Evolutionary conservation across 2,329 filamentous ascomycete species (phyloP), one percentile per base, ranked within the genome.

Genomic region (Fusarium sp.): DNA sequence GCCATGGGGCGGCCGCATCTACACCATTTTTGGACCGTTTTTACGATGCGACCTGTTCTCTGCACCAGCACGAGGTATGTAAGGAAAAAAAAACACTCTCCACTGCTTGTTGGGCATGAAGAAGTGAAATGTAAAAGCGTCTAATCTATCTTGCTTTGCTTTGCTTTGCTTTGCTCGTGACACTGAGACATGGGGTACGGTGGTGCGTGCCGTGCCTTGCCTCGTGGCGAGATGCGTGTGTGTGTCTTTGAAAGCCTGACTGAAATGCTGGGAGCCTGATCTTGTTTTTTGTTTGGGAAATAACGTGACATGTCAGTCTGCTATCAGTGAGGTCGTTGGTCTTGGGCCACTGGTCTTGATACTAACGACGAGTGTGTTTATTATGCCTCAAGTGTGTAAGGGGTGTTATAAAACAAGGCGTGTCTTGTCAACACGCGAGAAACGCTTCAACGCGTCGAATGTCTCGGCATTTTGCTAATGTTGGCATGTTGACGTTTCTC

Each of bases 121-220:
- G 27, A 27, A 18, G 31, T 52, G 18, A 31, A 52, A 27, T 31
- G 47, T 6, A 18, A 52, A 27, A 52, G 47, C 47, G 18, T 52
- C 27, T 14, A 52, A 52, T 50, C 45, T 27, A 50, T 52, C 47
- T 52, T 52, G 47, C 47, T 45, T 29, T 29, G 27, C 27, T 29
- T n/a, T n/a, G n/a, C n/a, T n/a, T 29, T 29, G 27, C 27, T 29
- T 29, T 45, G 40, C 42, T 47, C 6, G 42, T 47, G 42, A 27
- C 42, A 18, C 42, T 52, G 27, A 52, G 47, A 52, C 47, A 52
- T 52, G 47, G 47, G 27, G 27, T 29, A 29, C 27, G 31, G 31
- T 27, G 47, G 47, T 52, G 47, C 47, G 47, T 52, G 47, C 47
- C 47, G 47, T 52, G 47, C 47, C 47, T 52, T 52, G 47, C 47